These are phyloP conservation scores for Smithsoniella earleae DNA, from an alignment of 163 green algal genomes.

Conservation along the genomic window DNA sequence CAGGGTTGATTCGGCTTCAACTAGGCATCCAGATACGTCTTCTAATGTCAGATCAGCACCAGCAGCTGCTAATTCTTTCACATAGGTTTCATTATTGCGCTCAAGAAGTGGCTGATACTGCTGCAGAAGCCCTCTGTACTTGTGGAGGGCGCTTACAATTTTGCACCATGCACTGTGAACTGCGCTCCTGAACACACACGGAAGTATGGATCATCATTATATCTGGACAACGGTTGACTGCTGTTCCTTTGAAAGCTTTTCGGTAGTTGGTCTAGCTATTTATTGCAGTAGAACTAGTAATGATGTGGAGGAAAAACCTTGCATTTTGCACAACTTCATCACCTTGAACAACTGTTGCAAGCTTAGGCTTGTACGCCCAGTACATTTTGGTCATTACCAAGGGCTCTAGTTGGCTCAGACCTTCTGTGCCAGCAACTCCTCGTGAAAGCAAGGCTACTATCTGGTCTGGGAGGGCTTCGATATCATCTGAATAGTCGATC, in stretches of 20 bases:
- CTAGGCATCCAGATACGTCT: slow-evolving; percentile 40
- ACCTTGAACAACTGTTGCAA: slow-evolving; percentile 51
- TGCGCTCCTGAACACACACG: no score
- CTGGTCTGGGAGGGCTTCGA: slow-evolving; percentile 40
- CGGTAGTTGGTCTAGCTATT: no score
- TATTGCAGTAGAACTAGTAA: no score
- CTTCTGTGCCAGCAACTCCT: not conserved
- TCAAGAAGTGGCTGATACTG: slow-evolving; percentile 47
- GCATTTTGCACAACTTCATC: slow-evolving; percentile 39
- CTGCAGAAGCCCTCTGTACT: slow-evolving; percentile 9
- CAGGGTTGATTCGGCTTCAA: slow-evolving; percentile 31
- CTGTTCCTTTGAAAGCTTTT: no score
- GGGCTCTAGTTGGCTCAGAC: slow-evolving; percentile 52
- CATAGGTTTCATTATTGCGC: slow-evolving; percentile 50
- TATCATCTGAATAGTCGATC: slow-evolving; percentile 18
- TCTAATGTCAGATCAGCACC: slow-evolving; percentile 50
- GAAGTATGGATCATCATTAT: no score
- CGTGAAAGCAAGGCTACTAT: slow-evolving; percentile 40
- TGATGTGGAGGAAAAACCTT: no score
- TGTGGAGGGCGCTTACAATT: not conserved
- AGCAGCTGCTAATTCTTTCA: slow-evolving; percentile 45
- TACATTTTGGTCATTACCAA: slow-evolving; percentile 71
- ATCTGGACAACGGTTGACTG: no score
- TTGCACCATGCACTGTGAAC: slow-evolving; percentile 1
- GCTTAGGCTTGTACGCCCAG: slow-evolving; percentile 50